Base-by-base conservation (phyloP, 1,284 basidiomycete species). In the Ustilago tritici region DNA sequence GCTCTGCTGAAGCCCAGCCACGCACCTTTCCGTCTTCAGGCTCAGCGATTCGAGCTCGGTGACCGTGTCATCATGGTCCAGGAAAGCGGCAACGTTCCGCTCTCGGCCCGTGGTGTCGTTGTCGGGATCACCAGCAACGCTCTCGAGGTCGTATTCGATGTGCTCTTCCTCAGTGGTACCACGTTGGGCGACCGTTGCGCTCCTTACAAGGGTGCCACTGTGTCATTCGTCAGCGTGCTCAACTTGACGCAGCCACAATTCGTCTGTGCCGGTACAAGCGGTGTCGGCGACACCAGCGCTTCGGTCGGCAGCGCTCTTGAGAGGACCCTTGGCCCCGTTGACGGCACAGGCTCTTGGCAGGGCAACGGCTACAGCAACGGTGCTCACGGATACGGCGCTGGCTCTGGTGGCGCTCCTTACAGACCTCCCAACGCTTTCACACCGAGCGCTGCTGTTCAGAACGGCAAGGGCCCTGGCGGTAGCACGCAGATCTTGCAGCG, bases 111-210 rank as follows among this genome's bases (percentile, higher is more conserved):
- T 86, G 97, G 97, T 47, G 93, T 96, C 10, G 95, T 98, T 17
- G 91, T 99, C 61, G 95, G 95, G 5, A 88, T 99, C 81, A 88
- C 91, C 12, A 93, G 92, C 82, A 70, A 69, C 63, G 91, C 92
- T 11, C 92, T 99, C 89, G 97, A 99, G 85, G 92, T 99, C n/a
- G 90, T 97, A 0, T 99, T 97, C 92, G 97, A 99, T 86, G 91
- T 92, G 23, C 90, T 95, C 0, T 99, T 98, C 88, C 93, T 99
- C 90, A 92, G 94, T 38, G 96, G 97, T 11, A 90, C 91, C 2
- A 97, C 93, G 0, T 88, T 99, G 5, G 91, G 91, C n/a, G 93
- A 93, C 78, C 40, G 76, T 8, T 81, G 70, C 59, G 49, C 58
- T 11, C 64, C 70, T 12, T 80, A 80, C 49, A 70, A 76, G 36